phyloP scores from a whole-genome alignment of 805 yeast genomes.

The Candida patagonica region DNA sequence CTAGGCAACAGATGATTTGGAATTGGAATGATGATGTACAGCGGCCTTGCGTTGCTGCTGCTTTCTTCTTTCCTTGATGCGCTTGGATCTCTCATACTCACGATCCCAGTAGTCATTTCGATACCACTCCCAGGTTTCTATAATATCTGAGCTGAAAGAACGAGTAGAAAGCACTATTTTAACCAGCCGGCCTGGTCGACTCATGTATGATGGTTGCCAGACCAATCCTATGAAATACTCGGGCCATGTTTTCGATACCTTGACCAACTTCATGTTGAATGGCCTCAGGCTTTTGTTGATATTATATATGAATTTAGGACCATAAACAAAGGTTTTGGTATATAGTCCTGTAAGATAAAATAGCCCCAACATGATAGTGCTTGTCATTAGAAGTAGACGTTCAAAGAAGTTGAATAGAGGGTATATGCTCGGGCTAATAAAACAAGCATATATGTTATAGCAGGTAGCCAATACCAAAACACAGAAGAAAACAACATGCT shows the following conservation, averaged over 20 bases:
- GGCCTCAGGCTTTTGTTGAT: conserved; percentile 86
- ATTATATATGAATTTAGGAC: conserved; percentile 67
- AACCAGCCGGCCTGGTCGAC: conserved; percentile 56
- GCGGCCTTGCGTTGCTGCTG: too few species aligned
- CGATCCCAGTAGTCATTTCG: conserved; percentile 89
- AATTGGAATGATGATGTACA: too few species aligned
- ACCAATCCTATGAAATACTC: conserved; percentile 22
- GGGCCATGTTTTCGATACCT: conserved; percentile 18
- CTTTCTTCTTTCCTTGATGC: conserved; percentile 5
- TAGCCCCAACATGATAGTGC: conserved; percentile 58
- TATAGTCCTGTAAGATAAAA: conserved; percentile 89
- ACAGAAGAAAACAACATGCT: conserved; percentile 45
- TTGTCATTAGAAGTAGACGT: conserved; percentile 42
- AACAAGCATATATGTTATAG: conserved; percentile 25
- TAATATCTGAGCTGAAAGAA: conserved; percentile 67
- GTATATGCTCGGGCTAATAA: conserved; percentile 29
- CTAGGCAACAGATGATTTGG: too few species aligned
- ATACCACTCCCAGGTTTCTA: conserved; percentile 93
- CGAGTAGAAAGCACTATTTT: conserved; percentile 75
- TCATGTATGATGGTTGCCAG: conserved; percentile 21
- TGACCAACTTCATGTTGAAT: conserved; percentile 64
- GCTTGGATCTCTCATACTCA: conserved; percentile 39
- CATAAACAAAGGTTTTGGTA: conserved; percentile 70
- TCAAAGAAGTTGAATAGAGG: conserved; percentile 28
- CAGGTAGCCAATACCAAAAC: conserved; percentile 20